Evolutionary conservation across 208 protist species (phyloP).

Genomic region (Crithidia bombi): DNA sequence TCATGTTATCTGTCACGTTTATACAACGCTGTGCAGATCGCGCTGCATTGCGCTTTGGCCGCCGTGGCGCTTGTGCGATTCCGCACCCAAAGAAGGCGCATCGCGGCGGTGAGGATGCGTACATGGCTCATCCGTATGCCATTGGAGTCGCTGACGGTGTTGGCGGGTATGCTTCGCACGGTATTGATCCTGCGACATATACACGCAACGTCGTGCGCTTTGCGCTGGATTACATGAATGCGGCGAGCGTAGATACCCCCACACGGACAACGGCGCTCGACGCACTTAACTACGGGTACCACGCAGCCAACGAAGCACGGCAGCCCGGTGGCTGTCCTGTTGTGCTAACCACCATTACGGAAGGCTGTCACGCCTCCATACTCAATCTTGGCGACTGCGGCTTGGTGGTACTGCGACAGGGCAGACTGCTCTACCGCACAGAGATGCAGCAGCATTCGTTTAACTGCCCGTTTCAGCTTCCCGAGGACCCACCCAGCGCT

Average conservation of each 20-base stretch:
- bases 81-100: slow-evolving; percentile 81
- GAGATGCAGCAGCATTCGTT: slow-evolving; percentile 84
- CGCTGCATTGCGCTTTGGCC: slow-evolving; percentile 49
- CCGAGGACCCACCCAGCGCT: slow-evolving; percentile 67
- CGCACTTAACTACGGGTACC: slow-evolving; percentile 61
- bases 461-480: slow-evolving; percentile 89
- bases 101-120: slow-evolving; percentile 85
- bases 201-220: slow-evolving; percentile 83
- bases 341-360: slow-evolving; percentile 64
- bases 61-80: slow-evolving; percentile 68
- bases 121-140: slow-evolving; percentile 70
- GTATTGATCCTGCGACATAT: slow-evolving; percentile 81
- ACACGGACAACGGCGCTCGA: slow-evolving; percentile 52
- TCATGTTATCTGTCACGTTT: slow-evolving; percentile 14
- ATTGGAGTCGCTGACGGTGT: slow-evolving; percentile 88
- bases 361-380: slow-evolving; percentile 65
- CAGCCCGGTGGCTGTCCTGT: slow-evolving; percentile 79
- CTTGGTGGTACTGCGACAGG: slow-evolving; percentile 63
- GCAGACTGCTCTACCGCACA: slow-evolving; percentile 65
- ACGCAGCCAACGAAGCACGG: slow-evolving; percentile 41
- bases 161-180: slow-evolving; percentile 72
- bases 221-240: slow-evolving; percentile 52
- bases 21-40: slow-evolving; percentile 3
- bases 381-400: slow-evolving; percentile 91
- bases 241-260: slow-evolving; percentile 17